Conservation (phyloP, 2,329 filamentous ascomycete species). For the Apiospora aurea region DNA sequence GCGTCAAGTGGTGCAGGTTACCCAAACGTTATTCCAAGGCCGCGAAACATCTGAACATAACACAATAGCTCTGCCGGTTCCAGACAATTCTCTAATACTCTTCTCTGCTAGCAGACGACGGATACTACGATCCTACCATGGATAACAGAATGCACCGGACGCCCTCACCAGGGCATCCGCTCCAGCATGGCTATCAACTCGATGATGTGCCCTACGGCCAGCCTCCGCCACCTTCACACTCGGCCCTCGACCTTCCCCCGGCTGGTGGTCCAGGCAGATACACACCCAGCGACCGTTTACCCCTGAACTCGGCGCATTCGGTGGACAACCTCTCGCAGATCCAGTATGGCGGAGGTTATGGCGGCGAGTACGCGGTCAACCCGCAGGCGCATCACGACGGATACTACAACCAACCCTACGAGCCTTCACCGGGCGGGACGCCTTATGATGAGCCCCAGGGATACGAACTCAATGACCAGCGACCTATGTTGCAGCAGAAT, state of each 20-base stretch:
- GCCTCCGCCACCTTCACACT: slow-evolving; percentile 42
- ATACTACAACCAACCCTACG: slow-evolving; percentile 85
- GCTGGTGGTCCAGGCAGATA: slow-evolving; percentile 48
- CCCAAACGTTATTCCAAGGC: slow-evolving; percentile 3
- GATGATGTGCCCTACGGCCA: slow-evolving; percentile 76
- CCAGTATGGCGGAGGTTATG: slow-evolving; percentile 54
- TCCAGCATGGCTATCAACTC: slow-evolving; percentile 79
- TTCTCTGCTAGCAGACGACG: slow-evolving; percentile 57
- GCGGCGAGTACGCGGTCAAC: slow-evolving; percentile 76
- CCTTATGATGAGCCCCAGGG: slow-evolving; percentile 67
- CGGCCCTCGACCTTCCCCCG: slow-evolving; percentile 23
- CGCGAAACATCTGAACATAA: slow-evolving; percentile 10
- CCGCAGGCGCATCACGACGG: slow-evolving; percentile 87
- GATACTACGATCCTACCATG: slow-evolving; percentile 67
- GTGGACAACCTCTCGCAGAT: slow-evolving; percentile 56
- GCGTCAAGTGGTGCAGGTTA: slow-evolving; percentile 19
- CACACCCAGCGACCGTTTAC: slow-evolving; percentile 77
- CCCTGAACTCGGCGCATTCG: slow-evolving; percentile 79
- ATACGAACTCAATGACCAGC: slow-evolving; percentile 74
- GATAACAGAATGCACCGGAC: slow-evolving; percentile 64
- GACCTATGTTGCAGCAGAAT: slow-evolving; percentile 77
- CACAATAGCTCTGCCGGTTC: slow-evolving; percentile 19
- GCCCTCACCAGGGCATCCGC: slow-evolving; percentile 78
- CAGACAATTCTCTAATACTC: slow-evolving; percentile 15
- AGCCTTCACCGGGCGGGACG: slow-evolving; percentile 65